These are phyloP conservation scores for Erodium trifolium DNA, from an alignment of 441 rosid genomes.

Conservation along the genomic window DNA sequence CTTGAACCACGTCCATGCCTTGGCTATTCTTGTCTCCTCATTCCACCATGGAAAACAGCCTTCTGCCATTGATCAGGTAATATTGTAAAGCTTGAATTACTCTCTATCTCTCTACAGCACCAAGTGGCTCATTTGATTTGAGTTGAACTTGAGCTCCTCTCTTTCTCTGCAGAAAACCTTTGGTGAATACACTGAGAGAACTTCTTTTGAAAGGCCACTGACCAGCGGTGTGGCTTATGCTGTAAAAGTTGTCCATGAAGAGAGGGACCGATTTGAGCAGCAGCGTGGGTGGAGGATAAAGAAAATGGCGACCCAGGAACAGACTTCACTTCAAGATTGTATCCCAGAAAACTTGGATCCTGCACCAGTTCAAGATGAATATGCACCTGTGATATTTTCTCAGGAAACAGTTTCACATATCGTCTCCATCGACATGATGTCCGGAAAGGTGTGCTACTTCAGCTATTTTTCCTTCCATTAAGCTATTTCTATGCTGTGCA, in stretches of 20 bases:
- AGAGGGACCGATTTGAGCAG: slow-evolving; percentile 78
- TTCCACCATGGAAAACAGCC: slow-evolving; percentile 95
- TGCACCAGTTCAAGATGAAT: slow-evolving; percentile 83
- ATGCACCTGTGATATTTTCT: slow-evolving; percentile 89
- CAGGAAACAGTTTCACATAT: slow-evolving; percentile 97
- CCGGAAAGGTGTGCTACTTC: slow-evolving; percentile 72
- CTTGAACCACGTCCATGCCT: slow-evolving; percentile 92
- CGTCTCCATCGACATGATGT: slow-evolving; percentile 96
- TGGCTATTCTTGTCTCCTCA: slow-evolving; percentile 91
- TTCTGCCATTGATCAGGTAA: slow-evolving; percentile 94
- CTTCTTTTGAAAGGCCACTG: slow-evolving; percentile 93
- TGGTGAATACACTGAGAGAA: slow-evolving; percentile 87
- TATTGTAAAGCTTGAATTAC: slow-evolving; percentile 9
- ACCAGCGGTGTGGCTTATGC: slow-evolving; percentile 99
- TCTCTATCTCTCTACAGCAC: background rate
- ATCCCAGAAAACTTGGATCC: slow-evolving; percentile 74
- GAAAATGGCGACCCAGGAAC: slow-evolving; percentile 89
- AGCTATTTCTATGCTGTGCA: too few species aligned
- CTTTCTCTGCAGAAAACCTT: slow-evolving; percentile 61
- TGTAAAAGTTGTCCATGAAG: slow-evolving; percentile 73
- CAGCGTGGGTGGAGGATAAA: slow-evolving; percentile 68
- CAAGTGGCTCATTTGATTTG: background rate
- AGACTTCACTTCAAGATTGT: slow-evolving; percentile 79
- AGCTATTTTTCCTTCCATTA: background rate
- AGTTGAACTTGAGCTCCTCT: slow-evolving; percentile 3